Percentiles rank a stretch among this genome's conserved stretches.
Conservation (phyloP, 768 basidiomycete species). For the Mycena epipterygia region DNA sequence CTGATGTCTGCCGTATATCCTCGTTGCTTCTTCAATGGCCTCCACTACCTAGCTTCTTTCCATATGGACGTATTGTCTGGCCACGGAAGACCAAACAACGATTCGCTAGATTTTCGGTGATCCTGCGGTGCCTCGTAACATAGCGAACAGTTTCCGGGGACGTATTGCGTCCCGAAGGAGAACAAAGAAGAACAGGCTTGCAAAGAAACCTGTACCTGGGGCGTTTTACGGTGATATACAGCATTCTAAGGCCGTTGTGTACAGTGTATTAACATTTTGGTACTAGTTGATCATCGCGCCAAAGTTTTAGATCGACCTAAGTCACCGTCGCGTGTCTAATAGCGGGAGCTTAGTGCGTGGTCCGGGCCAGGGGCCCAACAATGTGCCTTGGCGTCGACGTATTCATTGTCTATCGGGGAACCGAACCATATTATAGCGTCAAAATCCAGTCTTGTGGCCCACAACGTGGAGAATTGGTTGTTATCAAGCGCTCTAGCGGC, state of each 20-base stretch:
- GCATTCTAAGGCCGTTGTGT: not conserved
- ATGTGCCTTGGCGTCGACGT: not conserved
- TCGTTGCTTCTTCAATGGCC: too few species aligned
- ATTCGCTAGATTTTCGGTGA: too few species aligned
- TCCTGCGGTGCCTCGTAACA: too few species aligned
- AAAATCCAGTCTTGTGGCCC: not conserved
- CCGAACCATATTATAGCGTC: not conserved
- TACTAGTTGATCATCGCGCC: not conserved
- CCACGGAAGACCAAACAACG: too few species aligned
- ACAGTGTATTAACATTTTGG: not conserved
- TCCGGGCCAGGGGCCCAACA: not conserved
- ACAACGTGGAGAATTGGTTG: constrained; percentile 12
- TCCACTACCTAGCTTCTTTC: too few species aligned
- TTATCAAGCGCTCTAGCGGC: not conserved
- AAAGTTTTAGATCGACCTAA: not conserved
- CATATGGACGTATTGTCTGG: too few species aligned
- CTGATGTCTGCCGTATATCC: too few species aligned
- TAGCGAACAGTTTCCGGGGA: too few species aligned
- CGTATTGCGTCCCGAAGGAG: too few species aligned
- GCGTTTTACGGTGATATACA: not conserved
- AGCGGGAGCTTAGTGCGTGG: too few species aligned
- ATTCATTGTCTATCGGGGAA: not conserved
- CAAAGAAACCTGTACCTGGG: not conserved
- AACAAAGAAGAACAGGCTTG: not conserved
- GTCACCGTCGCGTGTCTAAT: not conserved